phyloP scores from a whole-genome alignment of 2,329 filamentous ascomycete species.

The Penicillium digitatum region DNA sequence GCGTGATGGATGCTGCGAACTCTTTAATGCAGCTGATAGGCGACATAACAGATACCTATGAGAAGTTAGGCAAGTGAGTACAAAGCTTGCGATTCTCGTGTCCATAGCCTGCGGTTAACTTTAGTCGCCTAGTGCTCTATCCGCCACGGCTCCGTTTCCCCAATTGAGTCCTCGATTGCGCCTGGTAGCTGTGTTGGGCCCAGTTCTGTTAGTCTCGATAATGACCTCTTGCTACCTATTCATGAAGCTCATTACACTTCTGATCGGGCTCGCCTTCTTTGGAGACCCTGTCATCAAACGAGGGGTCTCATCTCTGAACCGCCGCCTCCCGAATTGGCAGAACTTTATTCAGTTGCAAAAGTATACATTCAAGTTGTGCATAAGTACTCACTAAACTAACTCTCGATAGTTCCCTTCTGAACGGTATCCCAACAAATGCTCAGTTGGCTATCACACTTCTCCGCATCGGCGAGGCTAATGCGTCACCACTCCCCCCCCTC shows the following conservation, averaged over 20 bases:
- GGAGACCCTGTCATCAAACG: constrained; percentile 68
- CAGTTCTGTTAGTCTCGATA: constrained; percentile 52
- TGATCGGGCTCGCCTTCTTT: constrained; percentile 72
- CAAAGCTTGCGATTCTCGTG: too few relatives aligned
- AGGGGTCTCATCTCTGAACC: constrained; percentile 50
- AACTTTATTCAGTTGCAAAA: constrained; percentile 70
- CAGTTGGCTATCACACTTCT: constrained; percentile 78
- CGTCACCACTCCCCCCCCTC: constrained; percentile 69
- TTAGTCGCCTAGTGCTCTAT: constrained; percentile 49
- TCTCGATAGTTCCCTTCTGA: constrained; percentile 61
- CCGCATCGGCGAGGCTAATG: constrained; percentile 75
- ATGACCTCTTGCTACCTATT: constrained; percentile 58
- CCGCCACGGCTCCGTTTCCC: constrained; percentile 62
- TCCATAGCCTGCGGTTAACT: not conserved
- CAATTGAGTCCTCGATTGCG: constrained; percentile 51
- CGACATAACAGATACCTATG: constrained; percentile 60
- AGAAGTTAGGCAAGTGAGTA: constrained; percentile 58
- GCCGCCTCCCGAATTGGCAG: constrained; percentile 65
- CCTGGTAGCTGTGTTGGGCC: constrained; percentile 52
- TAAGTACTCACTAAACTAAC: constrained; percentile 16
- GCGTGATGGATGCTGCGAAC: constrained; percentile 72
- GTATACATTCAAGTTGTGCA: constrained; percentile 10
- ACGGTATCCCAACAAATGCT: constrained; percentile 79
- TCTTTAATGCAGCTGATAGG: constrained; percentile 65
- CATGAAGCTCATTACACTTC: constrained; percentile 63